A percentile compares a stretch with the other conserved stretches of the same genome.
These are phyloP conservation scores for Venturia carpophila DNA, from an alignment of 2,329 filamentous ascomycete species.

Conservation along the genomic window DNA sequence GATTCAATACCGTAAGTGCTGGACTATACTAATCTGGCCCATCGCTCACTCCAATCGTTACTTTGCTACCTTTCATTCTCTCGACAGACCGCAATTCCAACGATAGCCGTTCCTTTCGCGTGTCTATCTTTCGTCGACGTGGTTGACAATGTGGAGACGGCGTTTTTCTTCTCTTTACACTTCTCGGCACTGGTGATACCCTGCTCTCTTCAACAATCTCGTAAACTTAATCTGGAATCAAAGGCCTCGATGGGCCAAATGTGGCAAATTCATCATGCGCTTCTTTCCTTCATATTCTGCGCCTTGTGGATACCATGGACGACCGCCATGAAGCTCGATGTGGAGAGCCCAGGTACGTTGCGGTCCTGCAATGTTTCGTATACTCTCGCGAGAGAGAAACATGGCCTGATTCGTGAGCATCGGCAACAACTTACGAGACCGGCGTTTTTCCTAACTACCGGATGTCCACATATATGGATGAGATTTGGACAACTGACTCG, in stretches of 20 bases:
- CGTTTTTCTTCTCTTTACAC: slow-evolving; percentile 2
- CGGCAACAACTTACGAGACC: neutral
- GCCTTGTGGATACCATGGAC: slow-evolving; percentile 8
- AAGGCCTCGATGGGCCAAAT: slow-evolving; percentile 11
- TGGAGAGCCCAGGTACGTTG: slow-evolving; percentile 9
- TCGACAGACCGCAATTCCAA: neutral
- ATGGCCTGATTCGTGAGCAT: neutral
- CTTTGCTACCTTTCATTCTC: neutral
- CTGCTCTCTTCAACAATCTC: slow-evolving; percentile 1
- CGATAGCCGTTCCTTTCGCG: neutral
- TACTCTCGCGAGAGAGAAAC: neutral
- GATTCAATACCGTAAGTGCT: neutral
- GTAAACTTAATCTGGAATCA: neutral
- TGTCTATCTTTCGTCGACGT: neutral
- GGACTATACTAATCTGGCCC: neutral
- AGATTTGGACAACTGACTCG: neutral
- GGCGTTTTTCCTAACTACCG: neutral
- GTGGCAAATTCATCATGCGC: slow-evolving; percentile 10
- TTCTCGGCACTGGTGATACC: slow-evolving; percentile 8
- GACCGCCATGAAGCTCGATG: neutral
- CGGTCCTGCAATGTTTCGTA: neutral
- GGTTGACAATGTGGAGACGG: slow-evolving; percentile 1
- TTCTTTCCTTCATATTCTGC: slow-evolving; percentile 7
- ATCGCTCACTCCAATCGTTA: neutral
- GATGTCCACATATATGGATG: neutral